These are phyloP conservation scores for Trichoderma simmonsii DNA, from an alignment of 2,329 filamentous ascomycete genomes.

Conservation along the genomic window DNA sequence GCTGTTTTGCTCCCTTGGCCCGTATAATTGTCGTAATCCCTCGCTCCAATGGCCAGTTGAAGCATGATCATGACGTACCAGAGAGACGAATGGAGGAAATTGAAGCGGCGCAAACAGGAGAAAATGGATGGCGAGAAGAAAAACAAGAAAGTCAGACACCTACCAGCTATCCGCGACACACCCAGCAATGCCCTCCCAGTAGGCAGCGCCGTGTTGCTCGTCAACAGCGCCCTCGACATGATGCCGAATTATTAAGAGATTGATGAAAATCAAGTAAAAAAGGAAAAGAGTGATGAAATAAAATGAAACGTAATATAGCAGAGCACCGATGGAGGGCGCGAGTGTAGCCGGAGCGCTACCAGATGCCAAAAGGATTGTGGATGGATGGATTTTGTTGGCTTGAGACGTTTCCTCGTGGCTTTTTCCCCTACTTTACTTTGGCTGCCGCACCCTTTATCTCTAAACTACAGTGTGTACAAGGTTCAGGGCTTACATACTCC, in stretches of 20 bases:
- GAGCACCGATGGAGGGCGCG: neutral
- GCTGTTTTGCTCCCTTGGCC: neutral
- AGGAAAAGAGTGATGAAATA: neutral
- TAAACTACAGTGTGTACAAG: neutral
- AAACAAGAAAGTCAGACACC: neutral
- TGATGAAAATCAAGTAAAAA: neutral
- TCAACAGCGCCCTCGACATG: slow-evolving; percentile 15
- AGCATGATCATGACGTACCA: neutral
- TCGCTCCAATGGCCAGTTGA: neutral
- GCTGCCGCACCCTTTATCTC: neutral
- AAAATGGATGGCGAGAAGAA: neutral
- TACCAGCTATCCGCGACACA: slow-evolving; percentile 10
- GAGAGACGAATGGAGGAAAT: neutral
- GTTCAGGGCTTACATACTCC: neutral
- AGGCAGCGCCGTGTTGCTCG: slow-evolving; percentile 5
- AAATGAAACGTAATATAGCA: neutral
- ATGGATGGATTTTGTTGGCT: neutral
- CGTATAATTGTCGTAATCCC: neutral
- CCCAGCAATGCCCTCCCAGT: slow-evolving; percentile 1
- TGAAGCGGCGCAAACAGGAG: neutral
- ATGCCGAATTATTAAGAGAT: slow-evolving; percentile 20
- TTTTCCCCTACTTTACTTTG: neutral
- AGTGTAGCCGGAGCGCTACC: neutral
- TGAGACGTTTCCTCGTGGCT: neutral
- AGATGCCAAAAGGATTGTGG: neutral